Conservation (phyloP, 208 protist genomes). For the Novymonas esmeraldas region DNA sequence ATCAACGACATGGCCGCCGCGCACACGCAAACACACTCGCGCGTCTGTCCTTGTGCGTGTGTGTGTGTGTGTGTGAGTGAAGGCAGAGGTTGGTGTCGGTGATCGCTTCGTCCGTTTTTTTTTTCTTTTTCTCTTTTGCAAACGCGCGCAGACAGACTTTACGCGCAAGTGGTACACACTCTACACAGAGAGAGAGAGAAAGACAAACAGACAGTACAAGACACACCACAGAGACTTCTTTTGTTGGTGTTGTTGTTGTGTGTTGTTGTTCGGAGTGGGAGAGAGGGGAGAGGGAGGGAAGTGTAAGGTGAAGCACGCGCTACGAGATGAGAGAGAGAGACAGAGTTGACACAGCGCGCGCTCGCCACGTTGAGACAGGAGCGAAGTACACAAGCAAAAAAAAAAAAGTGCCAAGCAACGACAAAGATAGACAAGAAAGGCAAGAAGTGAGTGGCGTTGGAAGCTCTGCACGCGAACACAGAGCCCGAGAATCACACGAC, state of each 20-base stretch:
- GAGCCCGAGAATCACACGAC: too few relatives aligned
- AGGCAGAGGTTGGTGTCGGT: too few relatives aligned
- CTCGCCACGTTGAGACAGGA: too few relatives aligned
- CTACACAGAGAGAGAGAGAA: background rate
- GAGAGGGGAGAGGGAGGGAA: background rate
- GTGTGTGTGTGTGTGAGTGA: too few relatives aligned
- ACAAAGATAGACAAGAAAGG: background rate
- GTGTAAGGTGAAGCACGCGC: too few relatives aligned
- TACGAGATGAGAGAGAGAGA: too few relatives aligned
- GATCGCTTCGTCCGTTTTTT: background rate
- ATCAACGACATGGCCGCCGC: constrained; percentile 17
- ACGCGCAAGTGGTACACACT: background rate
- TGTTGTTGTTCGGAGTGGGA: background rate
- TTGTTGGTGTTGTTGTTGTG: too few relatives aligned
- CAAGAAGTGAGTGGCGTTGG: too few relatives aligned
- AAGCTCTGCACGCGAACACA: too few relatives aligned
- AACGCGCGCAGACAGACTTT: too few relatives aligned
- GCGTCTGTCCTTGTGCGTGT: too few relatives aligned
- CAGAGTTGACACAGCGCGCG: too few relatives aligned
- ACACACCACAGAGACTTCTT: background rate
- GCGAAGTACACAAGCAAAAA: background rate
- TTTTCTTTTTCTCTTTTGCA: background rate
- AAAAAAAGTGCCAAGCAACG: background rate
- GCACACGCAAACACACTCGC: background rate
- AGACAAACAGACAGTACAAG: background rate